Base-by-base conservation (phyloP, 78 protist species). In the Dictyostelium brefeldianum region DNA sequence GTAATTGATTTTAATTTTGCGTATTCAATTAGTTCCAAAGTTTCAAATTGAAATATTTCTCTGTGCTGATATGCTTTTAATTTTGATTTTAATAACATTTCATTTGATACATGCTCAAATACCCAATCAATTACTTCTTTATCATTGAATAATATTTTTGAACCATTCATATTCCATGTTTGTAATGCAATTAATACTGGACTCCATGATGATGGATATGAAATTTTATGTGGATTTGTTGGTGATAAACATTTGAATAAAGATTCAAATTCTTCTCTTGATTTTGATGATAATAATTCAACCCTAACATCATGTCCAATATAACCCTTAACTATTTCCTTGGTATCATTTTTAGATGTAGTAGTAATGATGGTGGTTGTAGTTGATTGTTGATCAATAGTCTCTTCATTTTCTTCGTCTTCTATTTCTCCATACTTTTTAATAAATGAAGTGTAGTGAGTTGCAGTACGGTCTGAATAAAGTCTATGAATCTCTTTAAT, bases 21-120 rank as follows among this genome's bases (percentile, higher is more conserved):
- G 22, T 62, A 62, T 62, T 62, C 43, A 25, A 62, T 25, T 25
- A 62, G 22, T 22, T 62, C 70, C 14, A 62, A 25, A 22, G 43
- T 62, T 62, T 62, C 36, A 62, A 62, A 62, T 62, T 62, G 70
- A 62, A 62, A 62, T 62, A 62, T 10, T n/a, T 62, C 70, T 62
- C 36, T 62, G 0, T 29, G 12, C 22, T 6, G 10, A 62, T 25
- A 62, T 25, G 9, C 1, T 62, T 5, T 62, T 62, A 62, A 62
- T 25, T 62, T 62, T 8, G 10, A 31, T 25, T n/a, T 62, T 25
- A 62, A 62, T 22, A 62, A 25, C 10, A 62, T 11, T 22, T 17
- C 36, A 62, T 62, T 11, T 11, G 43, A 62, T 36, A 36, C 43
- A 62, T 62, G n/a, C 17, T 62, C 70, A 11, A 62, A 2, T 62